Evolutionary conservation across 768 basidiomycete species (phyloP), one percentile per base, ranked within the genome.

Genomic region (Mycena metata): DNA sequence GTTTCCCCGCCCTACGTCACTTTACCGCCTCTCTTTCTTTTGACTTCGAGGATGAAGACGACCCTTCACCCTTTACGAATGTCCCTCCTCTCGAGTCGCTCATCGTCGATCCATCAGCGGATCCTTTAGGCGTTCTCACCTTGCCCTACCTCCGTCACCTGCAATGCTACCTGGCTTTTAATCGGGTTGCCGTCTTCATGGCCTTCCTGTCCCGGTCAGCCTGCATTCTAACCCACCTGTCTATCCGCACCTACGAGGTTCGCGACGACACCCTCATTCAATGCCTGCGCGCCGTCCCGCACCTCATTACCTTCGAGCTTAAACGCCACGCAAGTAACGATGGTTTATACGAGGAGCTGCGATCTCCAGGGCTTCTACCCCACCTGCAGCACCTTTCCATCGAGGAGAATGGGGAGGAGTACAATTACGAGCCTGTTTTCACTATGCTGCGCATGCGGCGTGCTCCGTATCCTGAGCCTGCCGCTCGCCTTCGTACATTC

Each of bases 31-130:
- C 23, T 15, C 21, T 24, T 39, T 30, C 17, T n/a, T n/a, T n/a
- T n/a, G n/a, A n/a, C 16, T 10, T 2, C 9, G 11, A 19, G 11
- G 5, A 2, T 21, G n/a, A n/a, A n/a, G 2, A 16, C 24, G 36
- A 36, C 23, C 0, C 12, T 23, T 39, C 21, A 2, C n/a, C 16
- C 2, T 24, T 42, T 1, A 15, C 26, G 16, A 24, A 26, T 24
- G 7, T 19, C 17, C 60, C 60, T 39, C 60, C 60, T 10, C 60
- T 62, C 15, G n/a, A 62, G 35, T 62, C 60, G 8, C n/a, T 62
- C 36, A 54, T 52, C 21, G 26, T 62, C 6, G 8, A 26, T 12
- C 36, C 36, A 5, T 3, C 13, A 2, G 49, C 49, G 1, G 50
- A 52, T 33, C 50, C 41, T 16, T 24, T 62, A 19, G 24, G 49